phyloP scores from a whole-genome alignment of 768 basidiomycete species.

The Lentinula aciculospora region DNA sequence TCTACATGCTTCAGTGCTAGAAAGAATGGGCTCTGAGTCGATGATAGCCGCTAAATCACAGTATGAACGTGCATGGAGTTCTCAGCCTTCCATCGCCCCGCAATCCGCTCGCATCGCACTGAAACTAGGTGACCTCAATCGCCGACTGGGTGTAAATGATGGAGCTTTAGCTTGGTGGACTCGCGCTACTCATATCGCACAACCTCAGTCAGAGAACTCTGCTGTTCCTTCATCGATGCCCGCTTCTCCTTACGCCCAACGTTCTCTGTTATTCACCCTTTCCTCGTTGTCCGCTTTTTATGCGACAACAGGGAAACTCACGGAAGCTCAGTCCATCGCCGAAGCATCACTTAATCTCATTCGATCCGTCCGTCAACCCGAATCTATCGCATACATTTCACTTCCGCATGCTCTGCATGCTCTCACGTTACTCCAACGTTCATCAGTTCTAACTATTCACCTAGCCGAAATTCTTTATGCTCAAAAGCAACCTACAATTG shows the following conservation, averaged over 20 bases:
- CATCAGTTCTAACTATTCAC: constrained; percentile 68
- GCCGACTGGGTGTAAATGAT: constrained; percentile 43
- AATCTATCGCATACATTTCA: constrained; percentile 35
- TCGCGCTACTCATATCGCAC: constrained; percentile 44
- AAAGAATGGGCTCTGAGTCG: constrained; percentile 51
- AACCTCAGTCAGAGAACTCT: constrained; percentile 21
- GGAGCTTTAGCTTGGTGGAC: constrained; percentile 69
- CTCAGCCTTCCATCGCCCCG: constrained; percentile 20
- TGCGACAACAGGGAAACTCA: constrained; percentile 51
- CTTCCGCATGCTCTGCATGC: constrained; percentile 59
- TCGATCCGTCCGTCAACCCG: constrained; percentile 44
- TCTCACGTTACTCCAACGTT: constrained; percentile 64
- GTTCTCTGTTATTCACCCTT: constrained; percentile 53
- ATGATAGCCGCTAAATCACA: constrained; percentile 49
- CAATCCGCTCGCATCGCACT: constrained; percentile 51
- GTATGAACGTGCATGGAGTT: constrained; percentile 55
- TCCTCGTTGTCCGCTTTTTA: constrained; percentile 71
- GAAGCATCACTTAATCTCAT: constrained; percentile 51
- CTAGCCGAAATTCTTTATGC: constrained; percentile 68
- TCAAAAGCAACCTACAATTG: constrained; percentile 28
- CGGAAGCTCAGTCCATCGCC: constrained; percentile 50
- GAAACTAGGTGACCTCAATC: constrained; percentile 64
- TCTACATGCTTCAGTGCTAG: constrained; percentile 51
- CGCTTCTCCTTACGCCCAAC: constrained; percentile 56
- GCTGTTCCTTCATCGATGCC: constrained; percentile 36